Base-by-base conservation (phyloP, 805 yeast species). In the Wickerhamomyces kurtzmanii region DNA sequence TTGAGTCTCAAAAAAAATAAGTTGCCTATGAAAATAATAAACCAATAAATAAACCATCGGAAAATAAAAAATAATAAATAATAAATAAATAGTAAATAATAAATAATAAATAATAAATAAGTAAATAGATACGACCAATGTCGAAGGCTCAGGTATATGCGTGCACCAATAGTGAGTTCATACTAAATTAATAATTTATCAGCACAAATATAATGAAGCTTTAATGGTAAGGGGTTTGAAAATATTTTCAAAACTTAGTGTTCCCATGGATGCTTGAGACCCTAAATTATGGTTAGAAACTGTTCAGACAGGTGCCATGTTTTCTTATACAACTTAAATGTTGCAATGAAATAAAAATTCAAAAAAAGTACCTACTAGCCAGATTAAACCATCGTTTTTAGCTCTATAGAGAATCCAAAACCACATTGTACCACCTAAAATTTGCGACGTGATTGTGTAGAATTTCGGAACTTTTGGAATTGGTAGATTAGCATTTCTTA, bases 351-450 rank as follows among this genome's bases (percentile, higher is more conserved):
- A 22, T 9, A 8, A 8, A 24, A 6, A 17, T 27, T 16, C 17
- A 16, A 15, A 9, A 17, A 5, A 3, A 19, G 23, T 17, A 44
- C 50, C 27, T 28, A 43, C 79, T 37, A 65, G 57, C 70, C 75
- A 71, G 20, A 70, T 73, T 45, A 69, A 63, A 40, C 75, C 75
- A 43, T 75, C 89, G 50, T 80, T 75, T 57, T 78, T 75, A 24
- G 81, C 64, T 52, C 94, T 67, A 65, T 80, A 83, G 47, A 84
- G 65, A 37, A 84, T 68, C 82, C 89, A 84, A 56, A 82, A 84
- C 82, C 91, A 81, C 83, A 81, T 77, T 30, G 86, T 67, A 22
- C 89, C 94, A 8, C 94, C 94, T 23, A 84, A 64, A 13, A 66
- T 51, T 42, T 78, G 77, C 25, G 83, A 68, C 13, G 76, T 65